phyloP scores from a whole-genome alignment of 2,329 filamentous ascomycete species.

The Fusarium sp. region DNA sequence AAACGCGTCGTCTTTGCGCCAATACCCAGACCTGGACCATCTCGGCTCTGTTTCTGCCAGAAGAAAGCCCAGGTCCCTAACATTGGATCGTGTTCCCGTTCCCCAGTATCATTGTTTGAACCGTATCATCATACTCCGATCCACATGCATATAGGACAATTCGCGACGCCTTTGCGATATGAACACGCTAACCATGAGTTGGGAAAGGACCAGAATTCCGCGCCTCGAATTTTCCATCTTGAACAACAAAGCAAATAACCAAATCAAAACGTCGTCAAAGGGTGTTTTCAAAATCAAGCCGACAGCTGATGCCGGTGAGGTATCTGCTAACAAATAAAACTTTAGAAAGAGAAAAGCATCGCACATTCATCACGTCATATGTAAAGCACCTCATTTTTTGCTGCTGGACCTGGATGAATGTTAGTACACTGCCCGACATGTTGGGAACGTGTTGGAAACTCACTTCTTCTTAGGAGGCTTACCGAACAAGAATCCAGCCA shows the following conservation, averaged over 20 bases:
- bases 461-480: slow-evolving; percentile 52
- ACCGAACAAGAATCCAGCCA: slow-evolving; percentile 48
- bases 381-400: slow-evolving; percentile 42
- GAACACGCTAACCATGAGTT: slow-evolving; percentile 44
- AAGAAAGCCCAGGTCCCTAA: slow-evolving; percentile 19
- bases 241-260: slow-evolving; percentile 22
- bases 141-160: slow-evolving; percentile 48
- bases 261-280: slow-evolving; percentile 28
- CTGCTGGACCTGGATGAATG: slow-evolving; percentile 30
- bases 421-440: slow-evolving; percentile 13
- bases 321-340: slow-evolving; percentile 47
- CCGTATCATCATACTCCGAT: slow-evolving; percentile 50
- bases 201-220: slow-evolving; percentile 38
- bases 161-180: slow-evolving; percentile 45
- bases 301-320: slow-evolving; percentile 42
- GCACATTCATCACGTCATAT: slow-evolving; percentile 31
- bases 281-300: slow-evolving; percentile 39
- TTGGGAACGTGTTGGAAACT: slow-evolving; percentile 13
- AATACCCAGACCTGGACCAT: slow-evolving; percentile 30
- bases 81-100: slow-evolving; percentile 45
- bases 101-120: slow-evolving; percentile 40
- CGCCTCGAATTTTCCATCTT: slow-evolving; percentile 33
- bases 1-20: slow-evolving; percentile 46
- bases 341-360: slow-evolving; percentile 32
- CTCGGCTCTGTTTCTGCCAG: slow-evolving; percentile 15